These are phyloP conservation scores for Globisporangium polare DNA, from an alignment of 352 stramenopile species.

Conservation along the genomic window DNA sequence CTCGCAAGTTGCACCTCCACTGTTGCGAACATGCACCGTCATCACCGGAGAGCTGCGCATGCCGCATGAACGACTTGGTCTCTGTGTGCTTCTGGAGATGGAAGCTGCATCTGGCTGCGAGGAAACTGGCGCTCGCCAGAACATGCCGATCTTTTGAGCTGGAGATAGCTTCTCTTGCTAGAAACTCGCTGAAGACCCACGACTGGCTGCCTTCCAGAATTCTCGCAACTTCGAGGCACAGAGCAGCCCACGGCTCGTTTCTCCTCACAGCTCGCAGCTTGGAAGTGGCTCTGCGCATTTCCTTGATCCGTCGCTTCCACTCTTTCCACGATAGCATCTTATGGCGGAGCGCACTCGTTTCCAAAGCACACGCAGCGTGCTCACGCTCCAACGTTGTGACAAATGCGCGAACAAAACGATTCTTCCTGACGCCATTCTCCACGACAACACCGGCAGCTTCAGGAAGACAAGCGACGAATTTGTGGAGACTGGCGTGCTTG, in stretches of 20 bases:
- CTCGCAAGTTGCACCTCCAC: conserved; percentile 24
- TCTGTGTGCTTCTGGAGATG: conserved; percentile 22
- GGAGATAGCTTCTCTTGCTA: conserved; percentile 19
- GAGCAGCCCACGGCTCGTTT: conserved; percentile 39
- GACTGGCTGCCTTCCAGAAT: conserved; percentile 30
- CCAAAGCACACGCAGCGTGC: conserved; percentile 1
- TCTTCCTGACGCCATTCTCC: conserved; percentile 29
- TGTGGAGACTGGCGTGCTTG: conserved; percentile 40
- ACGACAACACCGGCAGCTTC: conserved; percentile 32
- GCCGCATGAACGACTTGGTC: conserved; percentile 24
- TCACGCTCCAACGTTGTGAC: conserved; percentile 15
- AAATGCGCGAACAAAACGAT: conserved; percentile 17
- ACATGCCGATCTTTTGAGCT: conserved; percentile 24
- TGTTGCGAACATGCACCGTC: conserved; percentile 2
- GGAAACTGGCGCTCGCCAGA: conserved; percentile 26
- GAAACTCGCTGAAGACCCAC: conserved; percentile 28
- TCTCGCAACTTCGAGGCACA: conserved; percentile 38
- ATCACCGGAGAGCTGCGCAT: conserved; percentile 12
- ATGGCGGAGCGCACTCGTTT: conserved; percentile 2
- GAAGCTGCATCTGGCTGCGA: conserved; percentile 20
- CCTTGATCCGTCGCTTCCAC: conserved; percentile 26
- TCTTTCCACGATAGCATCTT: conserved; percentile 26
- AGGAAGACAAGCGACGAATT: conserved; percentile 34
- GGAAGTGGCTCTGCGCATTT: background rate
- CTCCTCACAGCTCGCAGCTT: background rate